Evolutionary conservation across 2,329 filamentous ascomycete species (phyloP).

Genomic region (Zasmidium cellare): DNA sequence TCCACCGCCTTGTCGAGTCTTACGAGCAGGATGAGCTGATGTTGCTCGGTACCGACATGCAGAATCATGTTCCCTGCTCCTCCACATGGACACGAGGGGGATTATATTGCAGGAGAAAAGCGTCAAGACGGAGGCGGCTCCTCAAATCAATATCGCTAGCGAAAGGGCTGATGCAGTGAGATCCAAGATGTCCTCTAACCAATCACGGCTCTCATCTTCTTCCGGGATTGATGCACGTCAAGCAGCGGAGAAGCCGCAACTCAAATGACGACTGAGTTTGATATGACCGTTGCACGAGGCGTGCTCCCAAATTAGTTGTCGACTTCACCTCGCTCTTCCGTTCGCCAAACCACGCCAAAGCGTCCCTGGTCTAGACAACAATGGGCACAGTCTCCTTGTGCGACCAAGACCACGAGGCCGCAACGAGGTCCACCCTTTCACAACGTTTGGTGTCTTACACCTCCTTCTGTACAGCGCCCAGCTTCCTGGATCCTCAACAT

Average conservation of each 20-base stretch:
- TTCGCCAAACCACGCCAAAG: not conserved
- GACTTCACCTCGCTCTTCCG: not conserved
- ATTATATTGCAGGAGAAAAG: not conserved
- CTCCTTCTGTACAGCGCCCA: not conserved
- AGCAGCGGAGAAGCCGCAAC: no score
- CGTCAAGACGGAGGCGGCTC: not conserved
- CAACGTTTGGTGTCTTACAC: not conserved
- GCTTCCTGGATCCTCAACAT: not conserved
- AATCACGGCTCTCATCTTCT: no score
- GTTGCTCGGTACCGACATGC: not conserved
- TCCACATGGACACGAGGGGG: not conserved
- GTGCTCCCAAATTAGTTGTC: not conserved
- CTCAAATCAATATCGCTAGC: not conserved
- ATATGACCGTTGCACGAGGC: not conserved
- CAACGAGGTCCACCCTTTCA: not conserved
- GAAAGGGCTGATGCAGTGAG: no score
- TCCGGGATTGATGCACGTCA: no score
- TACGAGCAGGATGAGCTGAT: no score
- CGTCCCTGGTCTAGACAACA: not conserved
- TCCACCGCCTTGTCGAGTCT: no score
- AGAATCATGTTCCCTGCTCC: not conserved
- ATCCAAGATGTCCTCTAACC: no score
- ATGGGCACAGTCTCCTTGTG: not conserved
- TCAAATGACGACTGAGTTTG: not conserved
- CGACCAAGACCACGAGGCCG: not conserved